These are phyloP conservation scores for Rauvolfia tetraphylla DNA, from an alignment of 257 asterid genomes.

Conservation along the genomic window DNA sequence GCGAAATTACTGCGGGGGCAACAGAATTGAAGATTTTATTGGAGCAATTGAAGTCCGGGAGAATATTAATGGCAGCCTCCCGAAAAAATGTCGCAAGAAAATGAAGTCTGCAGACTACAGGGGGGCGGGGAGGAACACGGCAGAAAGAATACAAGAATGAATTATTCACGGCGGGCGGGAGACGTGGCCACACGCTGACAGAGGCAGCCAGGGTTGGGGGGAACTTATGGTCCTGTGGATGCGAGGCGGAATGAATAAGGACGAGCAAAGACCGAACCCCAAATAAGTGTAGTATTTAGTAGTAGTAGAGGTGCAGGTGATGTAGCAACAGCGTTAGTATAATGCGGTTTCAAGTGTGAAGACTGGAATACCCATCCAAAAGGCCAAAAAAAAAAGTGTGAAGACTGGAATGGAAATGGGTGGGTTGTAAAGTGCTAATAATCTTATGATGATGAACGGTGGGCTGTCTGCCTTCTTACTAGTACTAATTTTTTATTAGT, in stretches of 20 bases:
- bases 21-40: not conserved
- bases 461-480: not conserved
- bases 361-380: too few species aligned
- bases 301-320: too few species aligned
- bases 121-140: too few species aligned
- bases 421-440: not conserved
- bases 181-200: conserved; percentile 5
- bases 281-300: too few species aligned
- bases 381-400: too few species aligned
- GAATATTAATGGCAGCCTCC: not conserved
- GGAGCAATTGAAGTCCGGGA: not conserved
- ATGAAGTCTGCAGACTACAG: not conserved
- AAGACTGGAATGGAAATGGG: too few species aligned
- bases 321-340: too few species aligned
- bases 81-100: not conserved
- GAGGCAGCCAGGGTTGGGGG: not conserved
- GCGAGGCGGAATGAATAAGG: not conserved
- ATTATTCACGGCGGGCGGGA: not conserved
- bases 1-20: not conserved
- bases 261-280: not conserved
- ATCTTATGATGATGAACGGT: not conserved
- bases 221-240: not conserved
- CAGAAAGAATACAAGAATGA: conserved; percentile 6
- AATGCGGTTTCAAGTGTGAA: too few species aligned
- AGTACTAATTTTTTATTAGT: too few species aligned